Conservation (phyloP, 2,329 filamentous ascomycete species). For the Aspergillus novoparasiticus region DNA sequence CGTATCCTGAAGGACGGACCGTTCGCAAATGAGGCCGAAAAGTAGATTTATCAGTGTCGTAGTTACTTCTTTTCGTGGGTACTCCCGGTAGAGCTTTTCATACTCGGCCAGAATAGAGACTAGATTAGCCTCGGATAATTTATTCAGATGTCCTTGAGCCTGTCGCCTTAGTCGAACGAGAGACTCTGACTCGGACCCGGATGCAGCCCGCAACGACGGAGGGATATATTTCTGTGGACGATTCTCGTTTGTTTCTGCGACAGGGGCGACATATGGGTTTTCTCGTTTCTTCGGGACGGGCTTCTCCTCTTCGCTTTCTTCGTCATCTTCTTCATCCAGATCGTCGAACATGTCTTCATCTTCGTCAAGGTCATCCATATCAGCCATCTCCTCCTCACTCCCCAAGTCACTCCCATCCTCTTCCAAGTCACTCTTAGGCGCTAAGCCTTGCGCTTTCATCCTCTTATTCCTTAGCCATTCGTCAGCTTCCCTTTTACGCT, state of each 20-base stretch:
- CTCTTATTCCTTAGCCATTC: slow-evolving; percentile 63
- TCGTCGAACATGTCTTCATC: slow-evolving; percentile 29
- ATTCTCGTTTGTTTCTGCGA: slow-evolving; percentile 46
- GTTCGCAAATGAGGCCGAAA: slow-evolving; percentile 76
- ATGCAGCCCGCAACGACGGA: slow-evolving; percentile 72
- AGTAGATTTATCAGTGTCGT: slow-evolving; percentile 76
- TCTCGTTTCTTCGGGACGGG: slow-evolving; percentile 61
- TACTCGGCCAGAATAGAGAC: slow-evolving; percentile 80
- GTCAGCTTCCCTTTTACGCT: slow-evolving; percentile 65
- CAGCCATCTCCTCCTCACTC: slow-evolving; percentile 29
- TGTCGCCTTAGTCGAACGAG: slow-evolving; percentile 73
- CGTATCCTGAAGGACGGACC: slow-evolving; percentile 77
- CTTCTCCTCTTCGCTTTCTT: slow-evolving; percentile 45
- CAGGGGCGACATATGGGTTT: slow-evolving; percentile 86
- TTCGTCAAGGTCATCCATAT: slow-evolving; percentile 33
- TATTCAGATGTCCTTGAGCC: slow-evolving; percentile 86
- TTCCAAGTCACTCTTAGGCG: slow-evolving; percentile 25
- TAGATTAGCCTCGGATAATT: slow-evolving; percentile 88
- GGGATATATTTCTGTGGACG: slow-evolving; percentile 76
- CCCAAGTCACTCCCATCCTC: slow-evolving; percentile 24
- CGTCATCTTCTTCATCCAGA: slow-evolving; percentile 29
- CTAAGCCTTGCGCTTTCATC: slow-evolving; percentile 50
- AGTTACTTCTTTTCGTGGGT: slow-evolving; percentile 87
- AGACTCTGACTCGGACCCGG: slow-evolving; percentile 66
- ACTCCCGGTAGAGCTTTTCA: slow-evolving; percentile 78